A percentile compares a stretch with the other conserved stretches of the same genome.
Conservation (phyloP, 805 yeast species). For the Ogataea sp. region DNA sequence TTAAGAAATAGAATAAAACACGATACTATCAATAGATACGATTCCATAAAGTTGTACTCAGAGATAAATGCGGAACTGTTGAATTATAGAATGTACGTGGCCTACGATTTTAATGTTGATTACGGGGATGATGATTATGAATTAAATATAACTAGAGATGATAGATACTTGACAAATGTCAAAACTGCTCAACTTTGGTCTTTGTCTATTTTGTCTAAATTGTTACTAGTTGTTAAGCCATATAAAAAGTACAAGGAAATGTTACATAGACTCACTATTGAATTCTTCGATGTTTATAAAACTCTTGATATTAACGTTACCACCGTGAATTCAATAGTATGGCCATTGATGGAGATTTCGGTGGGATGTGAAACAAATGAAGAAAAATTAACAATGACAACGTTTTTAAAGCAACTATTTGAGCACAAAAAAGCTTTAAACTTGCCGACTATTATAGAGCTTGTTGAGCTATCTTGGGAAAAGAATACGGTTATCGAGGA, state of each 20-base stretch:
- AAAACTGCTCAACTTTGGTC: constrained; percentile 37
- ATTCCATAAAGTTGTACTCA: constrained; percentile 12
- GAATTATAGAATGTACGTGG: constrained; percentile 27
- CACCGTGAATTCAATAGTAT: constrained; percentile 38
- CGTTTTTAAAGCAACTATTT: constrained; percentile 27
- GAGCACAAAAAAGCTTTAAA: constrained; percentile 35
- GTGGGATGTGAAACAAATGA: constrained; percentile 26
- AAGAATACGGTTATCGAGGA: constrained; percentile 27
- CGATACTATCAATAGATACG: constrained; percentile 3
- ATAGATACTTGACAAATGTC: constrained; percentile 20
- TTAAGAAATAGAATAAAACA: constrained; percentile 13
- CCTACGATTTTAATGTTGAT: constrained; percentile 5
- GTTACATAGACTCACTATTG: constrained; percentile 23
- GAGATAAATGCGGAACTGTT: constrained; percentile 20
- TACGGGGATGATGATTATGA: background rate
- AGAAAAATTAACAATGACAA: constrained; percentile 20
- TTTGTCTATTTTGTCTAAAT: constrained; percentile 24
- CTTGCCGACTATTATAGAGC: constrained; percentile 24
- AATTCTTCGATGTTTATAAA: constrained; percentile 33
- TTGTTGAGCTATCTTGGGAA: constrained; percentile 35
- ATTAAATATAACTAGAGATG: constrained; percentile 2
- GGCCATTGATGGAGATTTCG: constrained; percentile 42
- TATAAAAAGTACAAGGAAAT: constrained; percentile 11
- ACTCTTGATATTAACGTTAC: constrained; percentile 31
- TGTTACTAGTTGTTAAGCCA: constrained; percentile 24